Base-by-base conservation (phyloP, 768 basidiomycete genomes). In the Boletus vinaceobasis region DNA sequence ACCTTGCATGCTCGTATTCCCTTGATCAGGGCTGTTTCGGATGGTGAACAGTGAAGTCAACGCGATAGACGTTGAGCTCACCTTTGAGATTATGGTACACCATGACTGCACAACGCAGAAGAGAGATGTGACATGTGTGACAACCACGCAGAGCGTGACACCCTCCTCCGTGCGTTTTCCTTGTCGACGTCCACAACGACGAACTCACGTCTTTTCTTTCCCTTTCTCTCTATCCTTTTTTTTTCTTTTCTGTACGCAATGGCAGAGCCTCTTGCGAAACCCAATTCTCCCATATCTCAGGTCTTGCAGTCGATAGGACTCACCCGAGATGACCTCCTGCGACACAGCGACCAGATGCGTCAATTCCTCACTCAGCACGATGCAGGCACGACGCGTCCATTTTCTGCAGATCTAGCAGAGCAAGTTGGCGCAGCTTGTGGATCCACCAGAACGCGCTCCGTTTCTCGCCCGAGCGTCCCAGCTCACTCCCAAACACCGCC, bases 1-100 rank as follows among this genome's bases (percentile, higher is more conserved):
- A 89, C 94, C 87, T 99, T 99, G 85, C 93, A 97, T 57, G 93
- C 84, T 58, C 97, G 83, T 74, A 98, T 96, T 53, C 93, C 94
- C 83, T 98, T 98, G 78, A 98, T 98, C 63, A 98, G 81, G 64
- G 95, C 95, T 95, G 23, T 52, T 17, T 49, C 33, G 21, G 35
- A 40, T 33, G n/a, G 50, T 63, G 47, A 82, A 51, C 32, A 26
- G 26, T 44, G 56, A 50, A 23, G 44, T 36, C 39, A 40, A 47
- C 39, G 19, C 42, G 43, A 52, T 47, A 26, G 26, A 27, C 31
- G 43, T 37, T 52, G 50, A 27, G 51, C 75, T 59, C 63, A 86
- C 90, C 87, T 77, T 93, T 93, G 66, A 93, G 82, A 77, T 93
- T 93, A 65, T 90, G 84, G 68, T 90, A 88, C 58, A 87, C 85